Conservation (phyloP, 2,329 filamentous ascomycete species). For the Zymoseptoria crescenta region DNA sequence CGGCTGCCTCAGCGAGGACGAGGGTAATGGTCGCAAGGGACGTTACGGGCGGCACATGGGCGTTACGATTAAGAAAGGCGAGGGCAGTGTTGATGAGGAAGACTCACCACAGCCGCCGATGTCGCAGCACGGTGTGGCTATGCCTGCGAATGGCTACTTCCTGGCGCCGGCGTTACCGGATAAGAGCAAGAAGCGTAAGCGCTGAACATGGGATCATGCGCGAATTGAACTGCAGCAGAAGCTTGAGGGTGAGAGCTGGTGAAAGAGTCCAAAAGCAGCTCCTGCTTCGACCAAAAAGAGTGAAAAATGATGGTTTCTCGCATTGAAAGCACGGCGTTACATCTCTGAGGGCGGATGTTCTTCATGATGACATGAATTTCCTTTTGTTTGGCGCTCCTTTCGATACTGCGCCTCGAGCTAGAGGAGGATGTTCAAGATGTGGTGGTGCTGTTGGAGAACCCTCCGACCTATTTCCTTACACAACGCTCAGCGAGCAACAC, state of each 20-base stretch:
- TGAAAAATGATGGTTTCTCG: neutral
- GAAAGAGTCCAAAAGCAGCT: neutral
- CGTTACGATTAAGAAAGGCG: slow-evolving; percentile 54
- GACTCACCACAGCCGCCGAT: slow-evolving; percentile 7
- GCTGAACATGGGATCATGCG: slow-evolving; percentile 1
- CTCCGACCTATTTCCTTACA: neutral
- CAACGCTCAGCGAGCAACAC: neutral
- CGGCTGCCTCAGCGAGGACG: slow-evolving; percentile 93
- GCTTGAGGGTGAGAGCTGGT: neutral
- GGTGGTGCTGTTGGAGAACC: neutral
- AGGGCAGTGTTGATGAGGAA: slow-evolving; percentile 12
- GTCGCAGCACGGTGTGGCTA: slow-evolving; percentile 24
- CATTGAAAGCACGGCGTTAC: slow-evolving; percentile 1
- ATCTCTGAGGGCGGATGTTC: neutral
- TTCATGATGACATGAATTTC: slow-evolving; percentile 12
- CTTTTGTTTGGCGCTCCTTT: slow-evolving; percentile 2
- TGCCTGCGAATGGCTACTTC: slow-evolving; percentile 23
- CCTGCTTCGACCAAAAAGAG: neutral
- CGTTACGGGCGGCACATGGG: slow-evolving; percentile 71
- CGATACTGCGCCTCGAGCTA: neutral
- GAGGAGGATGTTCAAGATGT: neutral
- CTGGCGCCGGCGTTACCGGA: slow-evolving; percentile 36
- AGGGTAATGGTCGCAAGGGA: slow-evolving; percentile 93
- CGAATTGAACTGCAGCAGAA: neutral
- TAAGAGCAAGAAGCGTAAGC: slow-evolving; percentile 56